Conservation (phyloP, 345 rosid genomes). For the Combretum micranthum region DNA sequence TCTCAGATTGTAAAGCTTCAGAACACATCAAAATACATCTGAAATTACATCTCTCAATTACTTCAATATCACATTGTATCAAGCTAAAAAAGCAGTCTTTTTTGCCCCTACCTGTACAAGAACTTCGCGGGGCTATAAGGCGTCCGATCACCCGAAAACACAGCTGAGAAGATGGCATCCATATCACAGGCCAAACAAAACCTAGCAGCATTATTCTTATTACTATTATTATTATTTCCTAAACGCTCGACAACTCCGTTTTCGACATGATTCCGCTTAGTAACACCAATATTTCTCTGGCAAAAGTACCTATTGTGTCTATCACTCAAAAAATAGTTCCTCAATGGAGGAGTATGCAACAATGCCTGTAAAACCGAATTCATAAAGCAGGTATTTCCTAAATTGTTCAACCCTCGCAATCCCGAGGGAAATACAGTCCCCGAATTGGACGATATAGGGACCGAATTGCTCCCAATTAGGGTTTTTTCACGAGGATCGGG, state of each 20-base stretch:
- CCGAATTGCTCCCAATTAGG: constrained; percentile 29
- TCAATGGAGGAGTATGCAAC: constrained; percentile 79
- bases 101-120: constrained; percentile 59
- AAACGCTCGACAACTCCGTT: too few species aligned
- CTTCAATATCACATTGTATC: too few species aligned
- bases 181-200: constrained; percentile 77
- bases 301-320: constrained; percentile 64
- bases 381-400: constrained; percentile 92
- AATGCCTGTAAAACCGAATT: constrained; percentile 86
- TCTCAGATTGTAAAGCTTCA: too few species aligned
- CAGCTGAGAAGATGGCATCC: constrained; percentile 58
- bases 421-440: constrained; percentile 58
- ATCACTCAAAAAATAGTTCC: constrained; percentile 69
- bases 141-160: constrained; percentile 64
- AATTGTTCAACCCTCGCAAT: constrained; percentile 74
- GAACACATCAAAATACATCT: too few species aligned
- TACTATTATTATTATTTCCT: too few species aligned
- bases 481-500: constrained; percentile 31
- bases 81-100: too few species aligned
- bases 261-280: too few species aligned
- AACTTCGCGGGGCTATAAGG: constrained; percentile 90
- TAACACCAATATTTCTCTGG: constrained; percentile 9
- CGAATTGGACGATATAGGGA: constrained; percentile 39
- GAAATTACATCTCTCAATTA: too few species aligned
- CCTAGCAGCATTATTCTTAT: constrained; percentile 21